A percentile compares a stretch with the other conserved stretches of the same genome.
Evolutionary conservation across 2,329 filamentous ascomycete genomes (phyloP).

Genomic region (Fusarium armeniacum): DNA sequence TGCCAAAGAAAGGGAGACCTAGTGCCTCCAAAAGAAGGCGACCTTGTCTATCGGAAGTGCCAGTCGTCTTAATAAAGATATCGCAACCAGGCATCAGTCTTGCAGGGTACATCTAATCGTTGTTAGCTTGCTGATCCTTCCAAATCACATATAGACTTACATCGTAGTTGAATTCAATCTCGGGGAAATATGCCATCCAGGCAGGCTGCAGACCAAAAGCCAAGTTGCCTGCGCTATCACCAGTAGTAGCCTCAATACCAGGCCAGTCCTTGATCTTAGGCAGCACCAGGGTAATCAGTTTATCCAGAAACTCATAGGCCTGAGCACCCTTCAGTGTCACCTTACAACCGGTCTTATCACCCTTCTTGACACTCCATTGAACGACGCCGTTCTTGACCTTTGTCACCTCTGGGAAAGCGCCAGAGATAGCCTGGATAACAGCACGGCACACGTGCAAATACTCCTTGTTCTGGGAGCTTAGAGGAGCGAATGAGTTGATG

Average conservation of each 20-base stretch:
- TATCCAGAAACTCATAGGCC: slow-evolving; percentile 92
- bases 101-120: slow-evolving; percentile 68
- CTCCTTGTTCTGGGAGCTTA: slow-evolving; percentile 77
- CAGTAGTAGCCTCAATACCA: slow-evolving; percentile 74
- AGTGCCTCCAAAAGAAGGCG: slow-evolving; percentile 72
- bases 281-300: slow-evolving; percentile 89
- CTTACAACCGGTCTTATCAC: slow-evolving; percentile 81
- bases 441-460: slow-evolving; percentile 87
- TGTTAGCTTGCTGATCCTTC: slow-evolving; percentile 25
- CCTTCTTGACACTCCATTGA: slow-evolving; percentile 80
- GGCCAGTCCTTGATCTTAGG: slow-evolving; percentile 97
- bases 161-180: slow-evolving; percentile 95
- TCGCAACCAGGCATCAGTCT: slow-evolving; percentile 88
- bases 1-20: slow-evolving; percentile 81
- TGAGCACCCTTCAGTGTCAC: slow-evolving; percentile 81
- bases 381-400: slow-evolving; percentile 77
- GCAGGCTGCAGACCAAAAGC: slow-evolving; percentile 82
- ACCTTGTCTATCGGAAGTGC: slow-evolving; percentile 86
- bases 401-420: slow-evolving; percentile 78
- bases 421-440: slow-evolving; percentile 87
- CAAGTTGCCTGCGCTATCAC: slow-evolving; percentile 91
- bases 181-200: slow-evolving; percentile 87
- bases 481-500: slow-evolving; percentile 80
- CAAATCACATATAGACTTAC: slow-evolving; percentile 66
- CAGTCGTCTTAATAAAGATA: slow-evolving; percentile 86